These are phyloP conservation scores for Paraphaeosphaeria minitans DNA, from an alignment of 2,329 filamentous ascomycete species.

Conservation along the genomic window DNA sequence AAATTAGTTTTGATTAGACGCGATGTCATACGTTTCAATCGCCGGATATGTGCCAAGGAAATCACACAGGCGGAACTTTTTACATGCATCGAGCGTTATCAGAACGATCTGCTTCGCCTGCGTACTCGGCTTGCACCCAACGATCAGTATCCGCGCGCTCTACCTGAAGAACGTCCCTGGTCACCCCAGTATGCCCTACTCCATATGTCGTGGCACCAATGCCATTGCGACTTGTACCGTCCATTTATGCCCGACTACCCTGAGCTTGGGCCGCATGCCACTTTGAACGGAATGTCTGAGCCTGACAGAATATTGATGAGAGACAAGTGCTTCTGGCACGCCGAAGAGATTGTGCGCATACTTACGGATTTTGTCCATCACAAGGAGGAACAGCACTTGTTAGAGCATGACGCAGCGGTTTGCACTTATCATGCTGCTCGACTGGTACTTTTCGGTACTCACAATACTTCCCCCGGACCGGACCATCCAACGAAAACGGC, in stretches of 20 bases:
- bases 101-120: neutral
- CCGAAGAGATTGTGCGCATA: neutral
- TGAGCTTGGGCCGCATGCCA: neutral
- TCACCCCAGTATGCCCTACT: slow-evolving; percentile 3
- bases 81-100: neutral
- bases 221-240: slow-evolving; percentile 4
- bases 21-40: slow-evolving; percentile 3
- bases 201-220: slow-evolving; percentile 5
- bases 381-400: slow-evolving; percentile 3
- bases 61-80: slow-evolving; percentile 1
- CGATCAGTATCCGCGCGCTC: slow-evolving; percentile 5
- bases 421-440: slow-evolving; percentile 1
- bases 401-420: neutral
- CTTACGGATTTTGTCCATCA: neutral
- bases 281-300: slow-evolving; percentile 3
- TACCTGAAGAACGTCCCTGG: neutral
- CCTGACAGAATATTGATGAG: slow-evolving; percentile 3
- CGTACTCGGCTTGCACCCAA: neutral
- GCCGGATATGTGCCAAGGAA: slow-evolving; percentile 2
- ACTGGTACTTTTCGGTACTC: neutral
- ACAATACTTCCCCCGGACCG: neutral
- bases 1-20: slow-evolving; percentile 1
- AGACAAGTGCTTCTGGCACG: slow-evolving; percentile 3
- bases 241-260: slow-evolving; percentile 1
- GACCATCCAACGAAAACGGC: neutral